Percentiles rank a stretch among this genome's conserved stretches.
phyloP scores from a whole-genome alignment of 2,329 filamentous ascomycete genomes.

The Trichoderma sp. region DNA sequence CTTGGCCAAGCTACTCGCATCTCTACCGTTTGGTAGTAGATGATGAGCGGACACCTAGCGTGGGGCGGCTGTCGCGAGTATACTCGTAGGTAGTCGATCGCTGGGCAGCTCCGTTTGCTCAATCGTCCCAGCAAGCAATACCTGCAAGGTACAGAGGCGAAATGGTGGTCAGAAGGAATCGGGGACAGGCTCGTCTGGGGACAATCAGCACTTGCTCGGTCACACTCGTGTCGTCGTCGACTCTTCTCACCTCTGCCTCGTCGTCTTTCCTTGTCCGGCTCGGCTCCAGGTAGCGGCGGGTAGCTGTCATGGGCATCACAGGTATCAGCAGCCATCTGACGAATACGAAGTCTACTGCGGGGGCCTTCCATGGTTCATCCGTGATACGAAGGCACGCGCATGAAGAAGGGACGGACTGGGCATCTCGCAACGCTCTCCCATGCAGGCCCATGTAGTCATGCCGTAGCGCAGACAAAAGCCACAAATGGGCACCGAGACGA shows the following conservation, averaged over 20 bases:
- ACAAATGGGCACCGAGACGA: background rate
- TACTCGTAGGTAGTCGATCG: background rate
- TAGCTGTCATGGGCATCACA: slow-evolving; percentile 17
- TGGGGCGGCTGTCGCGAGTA: slow-evolving; percentile 24
- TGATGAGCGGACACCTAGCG: slow-evolving; percentile 21
- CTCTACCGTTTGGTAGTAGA: background rate
- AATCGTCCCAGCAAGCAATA: background rate
- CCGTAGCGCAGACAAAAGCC: slow-evolving; percentile 19
- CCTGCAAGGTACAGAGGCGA: slow-evolving; percentile 16
- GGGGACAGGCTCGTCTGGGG: background rate
- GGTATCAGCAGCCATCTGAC: slow-evolving; percentile 24
- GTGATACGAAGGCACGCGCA: slow-evolving; percentile 27
- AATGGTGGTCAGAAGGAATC: slow-evolving; percentile 23
- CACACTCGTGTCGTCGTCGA: background rate
- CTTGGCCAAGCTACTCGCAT: background rate
- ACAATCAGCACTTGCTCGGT: background rate
- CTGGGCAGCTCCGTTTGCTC: slow-evolving; percentile 10
- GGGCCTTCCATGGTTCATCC: slow-evolving; percentile 27
- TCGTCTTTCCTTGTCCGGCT: background rate
- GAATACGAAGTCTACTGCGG: slow-evolving; percentile 30
- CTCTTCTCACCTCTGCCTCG: background rate
- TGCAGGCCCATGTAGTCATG: slow-evolving; percentile 26
- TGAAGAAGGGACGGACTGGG: slow-evolving; percentile 21
- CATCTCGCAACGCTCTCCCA: slow-evolving; percentile 24
- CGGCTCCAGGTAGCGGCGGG: slow-evolving; percentile 8